These are phyloP conservation scores for Suillus occidentalis DNA, from an alignment of 768 basidiomycete species.

Conservation along the genomic window DNA sequence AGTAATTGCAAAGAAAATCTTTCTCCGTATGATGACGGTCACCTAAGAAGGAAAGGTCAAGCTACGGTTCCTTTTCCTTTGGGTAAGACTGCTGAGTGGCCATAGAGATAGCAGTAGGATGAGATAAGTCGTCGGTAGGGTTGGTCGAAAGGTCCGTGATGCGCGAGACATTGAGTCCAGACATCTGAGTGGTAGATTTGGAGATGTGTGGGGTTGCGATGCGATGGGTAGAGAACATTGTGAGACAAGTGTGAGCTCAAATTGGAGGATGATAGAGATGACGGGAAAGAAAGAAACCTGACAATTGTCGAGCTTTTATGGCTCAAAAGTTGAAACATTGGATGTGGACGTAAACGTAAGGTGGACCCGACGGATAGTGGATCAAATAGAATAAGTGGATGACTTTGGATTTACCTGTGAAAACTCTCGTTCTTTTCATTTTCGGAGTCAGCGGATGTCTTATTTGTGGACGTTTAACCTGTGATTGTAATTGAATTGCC, in stretches of 20 bases:
- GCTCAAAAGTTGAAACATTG: not conserved
- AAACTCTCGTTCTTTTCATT: not conserved
- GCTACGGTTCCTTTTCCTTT: not conserved
- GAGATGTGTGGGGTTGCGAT: not conserved
- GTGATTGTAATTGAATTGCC: too few relatives aligned
- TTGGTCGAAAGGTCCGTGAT: not conserved
- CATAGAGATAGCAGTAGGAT: not conserved
- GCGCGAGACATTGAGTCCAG: not conserved
- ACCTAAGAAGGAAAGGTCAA: slow-evolving; percentile 1
- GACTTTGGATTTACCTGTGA: not conserved
- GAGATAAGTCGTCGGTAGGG: too few relatives aligned
- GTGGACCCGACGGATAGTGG: not conserved
- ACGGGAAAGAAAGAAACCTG: too few relatives aligned
- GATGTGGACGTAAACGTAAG: not conserved
- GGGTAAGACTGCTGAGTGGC: not conserved
- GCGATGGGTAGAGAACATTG: not conserved
- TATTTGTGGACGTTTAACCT: too few relatives aligned
- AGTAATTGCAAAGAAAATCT: slow-evolving; percentile 1
- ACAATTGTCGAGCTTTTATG: not conserved
- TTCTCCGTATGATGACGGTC: not conserved
- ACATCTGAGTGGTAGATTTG: not conserved
- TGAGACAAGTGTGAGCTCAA: too few relatives aligned
- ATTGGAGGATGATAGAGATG: too few relatives aligned
- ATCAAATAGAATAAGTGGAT: not conserved
- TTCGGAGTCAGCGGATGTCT: too few relatives aligned